Evolutionary conservation across 306 rosid species (phyloP), one percentile per base, ranked within the genome.

Genomic region (Corylus americana): DNA sequence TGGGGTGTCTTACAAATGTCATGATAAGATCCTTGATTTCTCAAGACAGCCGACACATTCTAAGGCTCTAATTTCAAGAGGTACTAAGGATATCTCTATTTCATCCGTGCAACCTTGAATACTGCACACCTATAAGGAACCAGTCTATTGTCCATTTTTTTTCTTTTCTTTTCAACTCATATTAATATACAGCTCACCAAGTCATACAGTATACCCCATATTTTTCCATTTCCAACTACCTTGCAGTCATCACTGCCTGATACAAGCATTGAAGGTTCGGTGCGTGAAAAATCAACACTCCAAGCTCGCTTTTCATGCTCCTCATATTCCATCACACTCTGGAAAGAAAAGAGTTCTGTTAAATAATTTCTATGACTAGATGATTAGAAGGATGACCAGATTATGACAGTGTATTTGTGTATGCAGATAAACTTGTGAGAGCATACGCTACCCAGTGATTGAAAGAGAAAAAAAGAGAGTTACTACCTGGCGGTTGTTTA

Each of bases 191-290:
- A 25, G 68, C 31, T 27, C 68, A 61, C 51, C 2, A 47, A 75
- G 44, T 68, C 5, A 42, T 53, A 54, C 0, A 39, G 57, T 57
- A 59, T 73, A 75, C 55, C 81, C 61, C 39, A 61, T 69, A 62
- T 59, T 59, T 8, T 47, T 71, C 74, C 78, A 75, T 67, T 80
- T 25, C 9, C 17, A 57, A 73, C 58, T 86, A 95, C 99, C 97
- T 95, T 95, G 83, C 98, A 95, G 85, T 95, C 99, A 87, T 95
- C 98, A 70, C 99, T 91, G 74, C 99, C 98, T 70, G 98, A 95
- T 48, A 95, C 93, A 73, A 95, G 97, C 99, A 85, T 93, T n/a
- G 96, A 86, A 57, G 99, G 99, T n/a, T 95, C 97, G 31, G 96
- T 93, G 84, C 88, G 87, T 42, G 99, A 93, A 87, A 91, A 95